Percentiles rank a stretch among this genome's conserved stretches.
Evolutionary conservation across 768 basidiomycete species (phyloP).

Genomic region (Calvatia gigantea): DNA sequence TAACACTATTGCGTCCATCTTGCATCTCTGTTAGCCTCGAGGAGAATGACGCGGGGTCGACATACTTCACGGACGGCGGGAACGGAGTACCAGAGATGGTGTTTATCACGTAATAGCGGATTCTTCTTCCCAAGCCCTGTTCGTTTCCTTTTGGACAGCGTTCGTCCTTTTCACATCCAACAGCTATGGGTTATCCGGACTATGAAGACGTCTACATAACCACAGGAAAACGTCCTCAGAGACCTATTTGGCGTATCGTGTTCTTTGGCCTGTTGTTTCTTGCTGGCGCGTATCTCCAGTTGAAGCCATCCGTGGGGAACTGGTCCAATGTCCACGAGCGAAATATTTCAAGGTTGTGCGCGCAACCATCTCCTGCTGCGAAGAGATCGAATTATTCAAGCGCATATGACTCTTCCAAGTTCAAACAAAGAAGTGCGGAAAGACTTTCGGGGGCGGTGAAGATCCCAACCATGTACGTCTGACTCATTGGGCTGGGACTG

Average conservation of each 20-base stretch:
- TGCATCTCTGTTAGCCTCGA: too few species aligned
- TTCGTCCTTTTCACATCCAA: background rate
- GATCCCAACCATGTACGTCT: conserved; percentile 25
- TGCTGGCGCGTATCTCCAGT: background rate
- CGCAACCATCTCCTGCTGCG: conserved; percentile 20
- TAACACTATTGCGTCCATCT: too few species aligned
- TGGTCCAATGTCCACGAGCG: background rate
- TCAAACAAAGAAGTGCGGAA: conserved; percentile 17
- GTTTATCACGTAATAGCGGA: background rate
- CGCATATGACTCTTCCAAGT: conserved; percentile 19
- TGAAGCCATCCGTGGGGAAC: background rate
- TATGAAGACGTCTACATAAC: background rate
- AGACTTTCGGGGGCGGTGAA: conserved; percentile 24
- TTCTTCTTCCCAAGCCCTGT: background rate
- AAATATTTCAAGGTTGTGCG: conserved; percentile 8
- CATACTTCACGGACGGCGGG: too few species aligned
- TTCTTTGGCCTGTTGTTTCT: background rate
- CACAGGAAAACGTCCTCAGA: background rate
- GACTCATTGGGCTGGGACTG: background rate
- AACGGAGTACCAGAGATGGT: too few species aligned
- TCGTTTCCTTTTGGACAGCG: background rate
- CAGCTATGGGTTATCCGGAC: background rate
- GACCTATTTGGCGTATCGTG: background rate
- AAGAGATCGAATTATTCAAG: conserved; percentile 19
- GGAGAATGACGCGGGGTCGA: too few species aligned